Evolutionary conservation across 2,329 filamentous ascomycete species (phyloP).

Genomic region (Thielaviopsis euricoi): DNA sequence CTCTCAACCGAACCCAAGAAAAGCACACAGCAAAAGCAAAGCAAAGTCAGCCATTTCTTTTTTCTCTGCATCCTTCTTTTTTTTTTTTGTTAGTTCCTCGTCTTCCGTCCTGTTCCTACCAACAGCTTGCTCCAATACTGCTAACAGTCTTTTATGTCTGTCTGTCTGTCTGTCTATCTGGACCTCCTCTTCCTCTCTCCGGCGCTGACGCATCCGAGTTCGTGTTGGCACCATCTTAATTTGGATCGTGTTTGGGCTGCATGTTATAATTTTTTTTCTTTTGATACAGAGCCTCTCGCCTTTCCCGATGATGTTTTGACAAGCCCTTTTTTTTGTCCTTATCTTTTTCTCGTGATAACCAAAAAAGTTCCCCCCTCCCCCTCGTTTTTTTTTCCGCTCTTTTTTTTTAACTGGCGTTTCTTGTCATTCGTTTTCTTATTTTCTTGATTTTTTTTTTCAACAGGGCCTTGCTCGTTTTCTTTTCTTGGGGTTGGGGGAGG

Average conservation of each 20-base stretch:
- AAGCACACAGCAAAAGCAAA: background rate
- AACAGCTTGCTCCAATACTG: conserved; percentile 23
- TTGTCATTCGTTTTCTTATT: too few species aligned
- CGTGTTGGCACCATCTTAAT: background rate
- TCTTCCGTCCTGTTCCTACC: conserved; percentile 14
- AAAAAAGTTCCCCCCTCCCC: too few species aligned
- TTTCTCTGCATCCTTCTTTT: conserved; percentile 12
- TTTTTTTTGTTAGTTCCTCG: conserved; percentile 10
- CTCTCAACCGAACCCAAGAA: background rate
- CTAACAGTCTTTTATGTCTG: too few species aligned
- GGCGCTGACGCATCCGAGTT: background rate
- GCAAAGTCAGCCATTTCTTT: conserved; percentile 3
- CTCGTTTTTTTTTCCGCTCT: too few species aligned
- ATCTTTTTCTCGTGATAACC: background rate
- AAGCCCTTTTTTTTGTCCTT: background rate
- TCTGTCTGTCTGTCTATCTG: too few species aligned
- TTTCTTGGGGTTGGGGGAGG: too few species aligned
- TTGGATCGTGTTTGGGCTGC: background rate
- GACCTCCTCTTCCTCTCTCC: background rate
- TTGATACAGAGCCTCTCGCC: background rate
- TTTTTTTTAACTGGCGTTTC: too few species aligned
- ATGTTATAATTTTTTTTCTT: too few species aligned
- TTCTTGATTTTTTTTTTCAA: too few species aligned
- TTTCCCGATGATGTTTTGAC: background rate
- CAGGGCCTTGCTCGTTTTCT: too few species aligned